phyloP scores from a whole-genome alignment of 495 filamentous ascomycete genomes.

The Penicillium verhagenii region DNA sequence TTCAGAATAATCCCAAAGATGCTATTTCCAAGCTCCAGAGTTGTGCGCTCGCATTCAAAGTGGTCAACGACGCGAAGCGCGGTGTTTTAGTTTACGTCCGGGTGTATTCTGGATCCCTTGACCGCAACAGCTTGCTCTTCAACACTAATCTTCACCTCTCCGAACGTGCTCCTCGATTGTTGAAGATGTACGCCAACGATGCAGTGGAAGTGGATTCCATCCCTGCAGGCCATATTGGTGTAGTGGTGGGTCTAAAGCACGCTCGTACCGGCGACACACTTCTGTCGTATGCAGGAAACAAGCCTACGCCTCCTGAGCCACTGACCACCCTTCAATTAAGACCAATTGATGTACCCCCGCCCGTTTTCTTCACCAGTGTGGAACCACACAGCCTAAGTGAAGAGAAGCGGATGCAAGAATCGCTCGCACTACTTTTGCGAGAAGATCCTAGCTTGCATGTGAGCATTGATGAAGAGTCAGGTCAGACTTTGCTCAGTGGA shows the following conservation, averaged over 20 bases:
- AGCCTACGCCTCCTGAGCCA: slow-evolving; percentile 62
- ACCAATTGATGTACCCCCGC: slow-evolving; percentile 85
- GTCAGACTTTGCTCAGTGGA: slow-evolving; percentile 87
- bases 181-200: slow-evolving; percentile 91
- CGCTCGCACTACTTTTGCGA: slow-evolving; percentile 71
- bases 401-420: slow-evolving; percentile 73
- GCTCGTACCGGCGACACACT: slow-evolving; percentile 93
- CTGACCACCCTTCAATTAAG: slow-evolving; percentile 77
- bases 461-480: slow-evolving; percentile 81
- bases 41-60: slow-evolving; percentile 93
- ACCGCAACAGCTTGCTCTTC: slow-evolving; percentile 70
- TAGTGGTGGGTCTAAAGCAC: slow-evolving; percentile 85
- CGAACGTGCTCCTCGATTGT: slow-evolving; percentile 75
- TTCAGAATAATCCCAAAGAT: slow-evolving; percentile 44
- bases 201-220: slow-evolving; percentile 81
- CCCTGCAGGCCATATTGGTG: slow-evolving; percentile 88
- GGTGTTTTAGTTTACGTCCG: slow-evolving; percentile 91
- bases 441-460: slow-evolving; percentile 95
- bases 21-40: slow-evolving; percentile 67
- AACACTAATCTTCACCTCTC: slow-evolving; percentile 84
- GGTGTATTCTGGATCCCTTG: slow-evolving; percentile 82
- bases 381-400: slow-evolving; percentile 79
- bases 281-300: slow-evolving; percentile 65
- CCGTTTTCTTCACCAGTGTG: slow-evolving; percentile 92
- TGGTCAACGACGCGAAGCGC: slow-evolving; percentile 80